A percentile compares a stretch with the other conserved stretches of the same genome.
These are phyloP conservation scores for Cocos nucifera DNA, from an alignment of 176 grass and related monocot species.

Conservation along the genomic window DNA sequence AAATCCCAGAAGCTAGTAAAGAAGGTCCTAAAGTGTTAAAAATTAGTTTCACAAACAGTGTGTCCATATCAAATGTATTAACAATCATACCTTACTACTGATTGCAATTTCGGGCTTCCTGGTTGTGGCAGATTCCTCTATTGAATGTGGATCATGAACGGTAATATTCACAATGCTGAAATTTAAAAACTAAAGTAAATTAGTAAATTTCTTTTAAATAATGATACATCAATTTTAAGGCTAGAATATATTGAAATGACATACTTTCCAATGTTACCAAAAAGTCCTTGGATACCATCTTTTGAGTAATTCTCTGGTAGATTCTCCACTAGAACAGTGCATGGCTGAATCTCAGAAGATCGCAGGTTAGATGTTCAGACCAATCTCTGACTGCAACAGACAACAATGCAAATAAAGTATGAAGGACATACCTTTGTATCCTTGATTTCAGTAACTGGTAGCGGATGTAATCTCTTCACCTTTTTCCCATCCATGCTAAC, in stretches of 20 bases:
- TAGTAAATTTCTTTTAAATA: slow-evolving; percentile 1
- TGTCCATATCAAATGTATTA: too few species aligned
- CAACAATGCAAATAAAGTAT: not conserved
- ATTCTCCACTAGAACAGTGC: slow-evolving; percentile 78
- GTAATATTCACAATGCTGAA: slow-evolving; percentile 62
- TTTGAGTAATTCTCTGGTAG: slow-evolving; percentile 47
- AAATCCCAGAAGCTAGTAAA: not conserved
- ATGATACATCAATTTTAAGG: too few species aligned
- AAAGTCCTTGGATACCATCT: slow-evolving; percentile 55
- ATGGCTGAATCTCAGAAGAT: slow-evolving; percentile 25
- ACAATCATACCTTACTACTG: slow-evolving; percentile 55
- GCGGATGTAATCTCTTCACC: slow-evolving; percentile 50
- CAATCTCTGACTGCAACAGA: slow-evolving; percentile 11
- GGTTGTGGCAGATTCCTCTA: slow-evolving; percentile 25
- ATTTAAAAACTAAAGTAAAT: slow-evolving; percentile 19
- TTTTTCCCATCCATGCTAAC: slow-evolving; percentile 71
- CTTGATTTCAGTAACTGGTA: slow-evolving; percentile 36
- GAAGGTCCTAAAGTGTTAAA: not conserved
- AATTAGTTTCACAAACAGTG: too few species aligned
- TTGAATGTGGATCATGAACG: slow-evolving; percentile 47
- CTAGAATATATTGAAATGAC: slow-evolving; percentile 13
- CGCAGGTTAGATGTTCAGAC: too few species aligned
- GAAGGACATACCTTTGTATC: slow-evolving; percentile 34
- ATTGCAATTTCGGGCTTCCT: slow-evolving; percentile 37
- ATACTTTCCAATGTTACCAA: slow-evolving; percentile 65